Base-by-base conservation (phyloP, 139 green algal genomes). In the Monoraphidium neglectum region DNA sequence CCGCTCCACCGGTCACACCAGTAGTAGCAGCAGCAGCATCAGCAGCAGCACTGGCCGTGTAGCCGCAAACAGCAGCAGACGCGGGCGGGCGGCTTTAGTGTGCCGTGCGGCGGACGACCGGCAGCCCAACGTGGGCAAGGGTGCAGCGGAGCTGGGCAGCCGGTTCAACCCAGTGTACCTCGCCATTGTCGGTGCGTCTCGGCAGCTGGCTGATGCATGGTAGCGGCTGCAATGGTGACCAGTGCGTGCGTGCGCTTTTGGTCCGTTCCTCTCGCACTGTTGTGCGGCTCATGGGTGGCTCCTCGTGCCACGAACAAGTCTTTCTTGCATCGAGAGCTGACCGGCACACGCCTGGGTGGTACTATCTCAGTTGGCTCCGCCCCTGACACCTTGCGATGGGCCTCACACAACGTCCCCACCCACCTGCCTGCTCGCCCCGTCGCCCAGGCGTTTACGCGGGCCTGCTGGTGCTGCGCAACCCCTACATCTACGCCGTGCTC, bases 401-500 rank as follows among this genome's bases (percentile, higher is more conserved):
- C n/a, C 62, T n/a, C 28, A 5, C 43, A 51, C 8, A 65, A 8
- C 28, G 43, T 8, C 8, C 43, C 8, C 43, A 8, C 8, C 43
- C 43, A 8, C 43, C 43, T 51, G 8, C 43, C 28, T 8, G 5
- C 28, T 8, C 57, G 6, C 16, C n/a, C 57, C 38, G 23, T 53
- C 4, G 28, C 61, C 33, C 73, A 79, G 77, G 74, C 32, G 72
- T 43, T 1, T 87, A 77, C 24, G 75, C 66, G 0, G 59, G 64
- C 0, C 78, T 91, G 40, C 77, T 91, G 70, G 35, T 84, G 18
- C 71, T 91, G 33, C 77, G 66, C 28, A 91, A 88, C 70, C 86
- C 86, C 26, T 91, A 89, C 82, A 87, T 91, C 61, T 91, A 88
- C 71, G 83, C 86, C 35, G 81, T 76, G 37, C 67, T 91, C 2